Evolutionary conservation across 2,329 filamentous ascomycete species (phyloP).

Genomic region (Pseudopithomyces maydicus): DNA sequence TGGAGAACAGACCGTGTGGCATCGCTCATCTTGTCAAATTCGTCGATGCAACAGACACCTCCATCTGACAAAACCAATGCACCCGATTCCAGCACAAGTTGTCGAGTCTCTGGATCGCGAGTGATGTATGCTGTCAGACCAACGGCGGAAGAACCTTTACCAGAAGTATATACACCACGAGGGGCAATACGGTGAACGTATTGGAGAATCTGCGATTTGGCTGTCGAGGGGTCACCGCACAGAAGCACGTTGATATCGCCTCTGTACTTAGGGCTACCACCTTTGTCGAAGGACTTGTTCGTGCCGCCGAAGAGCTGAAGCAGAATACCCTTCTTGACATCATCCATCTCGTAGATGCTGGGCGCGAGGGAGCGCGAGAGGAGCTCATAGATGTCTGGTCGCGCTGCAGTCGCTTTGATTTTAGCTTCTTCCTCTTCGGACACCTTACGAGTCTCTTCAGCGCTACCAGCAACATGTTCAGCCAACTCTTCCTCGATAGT

Average conservation of each 20-base stretch:
- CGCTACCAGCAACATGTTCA: constrained; percentile 70
- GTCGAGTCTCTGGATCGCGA: constrained; percentile 73
- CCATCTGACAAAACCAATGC: constrained; percentile 75
- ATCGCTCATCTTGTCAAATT: constrained; percentile 82
- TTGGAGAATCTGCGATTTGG: constrained; percentile 91
- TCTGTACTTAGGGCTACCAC: constrained; percentile 91
- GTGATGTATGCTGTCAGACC: constrained; percentile 80
- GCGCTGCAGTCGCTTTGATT: constrained; percentile 79
- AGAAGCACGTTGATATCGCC: constrained; percentile 97
- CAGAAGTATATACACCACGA: constrained; percentile 78
- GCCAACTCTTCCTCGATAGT: constrained; percentile 85
- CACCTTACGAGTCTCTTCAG: constrained; percentile 84
- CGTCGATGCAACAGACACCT: constrained; percentile 78
- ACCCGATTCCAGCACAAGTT: constrained; percentile 76
- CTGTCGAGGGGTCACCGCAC: constrained; percentile 94
- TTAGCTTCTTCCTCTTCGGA: constrained; percentile 85
- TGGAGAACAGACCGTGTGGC: constrained; percentile 74
- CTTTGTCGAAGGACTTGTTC: constrained; percentile 97
- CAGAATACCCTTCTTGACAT: constrained; percentile 97
- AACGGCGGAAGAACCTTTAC: constrained; percentile 76
- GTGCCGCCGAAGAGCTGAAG: constrained; percentile 96
- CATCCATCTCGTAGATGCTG: constrained; percentile 96
- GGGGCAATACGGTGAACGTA: constrained; percentile 99
- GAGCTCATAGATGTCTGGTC: constrained; percentile 90
- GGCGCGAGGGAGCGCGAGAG: constrained; percentile 89